Percentiles rank a stretch among this genome's conserved stretches.
phyloP scores from a whole-genome alignment of 345 rosid species.

The Lumnitzera littorea region DNA sequence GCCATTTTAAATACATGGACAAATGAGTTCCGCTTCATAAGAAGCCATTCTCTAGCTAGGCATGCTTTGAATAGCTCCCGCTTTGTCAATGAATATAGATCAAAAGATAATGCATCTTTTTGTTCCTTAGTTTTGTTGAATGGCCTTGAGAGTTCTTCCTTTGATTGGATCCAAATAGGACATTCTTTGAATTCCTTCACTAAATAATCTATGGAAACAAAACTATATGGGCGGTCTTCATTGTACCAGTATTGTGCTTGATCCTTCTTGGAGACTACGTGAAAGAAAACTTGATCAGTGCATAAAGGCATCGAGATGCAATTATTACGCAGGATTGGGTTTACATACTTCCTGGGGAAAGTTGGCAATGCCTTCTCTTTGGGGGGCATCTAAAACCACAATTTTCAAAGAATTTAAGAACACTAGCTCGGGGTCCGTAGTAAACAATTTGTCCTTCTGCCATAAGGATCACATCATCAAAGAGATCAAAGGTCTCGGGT shows the following conservation, averaged over 20 bases:
- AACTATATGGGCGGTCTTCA: slow-evolving; percentile 23
- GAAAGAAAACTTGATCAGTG: slow-evolving; percentile 1
- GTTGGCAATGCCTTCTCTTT: slow-evolving; percentile 60
- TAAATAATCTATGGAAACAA: slow-evolving; percentile 39
- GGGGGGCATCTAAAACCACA: slow-evolving; percentile 70
- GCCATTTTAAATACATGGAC: slow-evolving; percentile 30
- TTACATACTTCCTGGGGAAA: slow-evolving; percentile 63
- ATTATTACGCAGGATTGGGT: not conserved
- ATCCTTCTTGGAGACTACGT: slow-evolving; percentile 61
- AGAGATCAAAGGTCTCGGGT: slow-evolving; percentile 70
- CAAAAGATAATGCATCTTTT: slow-evolving; percentile 35
- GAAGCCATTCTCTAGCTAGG: slow-evolving; percentile 52
- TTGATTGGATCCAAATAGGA: slow-evolving; percentile 28
- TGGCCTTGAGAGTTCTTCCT: slow-evolving; percentile 34
- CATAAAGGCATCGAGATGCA: not conserved
- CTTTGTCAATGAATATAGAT: slow-evolving; percentile 32
- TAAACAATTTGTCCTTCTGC: slow-evolving; percentile 66
- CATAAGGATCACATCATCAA: slow-evolving; percentile 56
- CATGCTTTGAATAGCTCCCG: slow-evolving; percentile 62
- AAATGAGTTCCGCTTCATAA: slow-evolving; percentile 43
- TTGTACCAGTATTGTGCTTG: slow-evolving; percentile 57
- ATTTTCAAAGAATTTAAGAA: slow-evolving; percentile 50
- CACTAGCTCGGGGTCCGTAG: slow-evolving; percentile 47
- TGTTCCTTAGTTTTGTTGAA: slow-evolving; percentile 25
- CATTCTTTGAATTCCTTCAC: slow-evolving; percentile 26